Evolutionary conservation across 2,329 filamentous ascomycete species (phyloP).

Genomic region (Thelonectria discophora): DNA sequence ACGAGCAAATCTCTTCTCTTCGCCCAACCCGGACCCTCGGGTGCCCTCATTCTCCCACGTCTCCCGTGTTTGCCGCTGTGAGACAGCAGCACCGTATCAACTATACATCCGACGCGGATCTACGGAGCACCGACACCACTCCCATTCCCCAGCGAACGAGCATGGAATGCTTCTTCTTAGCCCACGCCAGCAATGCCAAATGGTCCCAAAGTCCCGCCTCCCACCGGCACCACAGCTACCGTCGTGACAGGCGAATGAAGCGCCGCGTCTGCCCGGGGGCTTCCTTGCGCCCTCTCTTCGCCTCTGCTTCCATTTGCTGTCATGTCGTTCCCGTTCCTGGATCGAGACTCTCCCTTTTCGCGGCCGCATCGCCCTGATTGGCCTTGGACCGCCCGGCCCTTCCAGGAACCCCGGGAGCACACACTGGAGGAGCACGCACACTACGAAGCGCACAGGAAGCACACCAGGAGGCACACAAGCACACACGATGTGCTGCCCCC

Average conservation of each 20-base stretch:
- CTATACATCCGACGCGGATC: not conserved
- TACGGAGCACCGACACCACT: slow-evolving; percentile 3
- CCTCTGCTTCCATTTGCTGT: slow-evolving; percentile 18
- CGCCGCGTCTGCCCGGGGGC: slow-evolving; percentile 5
- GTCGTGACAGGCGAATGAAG: slow-evolving; percentile 7
- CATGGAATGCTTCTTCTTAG: slow-evolving; percentile 13
- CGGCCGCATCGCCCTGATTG: slow-evolving; percentile 37
- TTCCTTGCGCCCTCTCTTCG: slow-evolving; percentile 1
- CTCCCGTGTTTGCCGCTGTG: not conserved
- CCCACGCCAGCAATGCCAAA: slow-evolving; percentile 16
- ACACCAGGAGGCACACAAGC: too few species aligned
- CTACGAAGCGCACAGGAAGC: not conserved
- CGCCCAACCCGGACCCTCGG: too few species aligned
- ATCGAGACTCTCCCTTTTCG: slow-evolving; percentile 2
- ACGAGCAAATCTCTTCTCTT: too few species aligned
- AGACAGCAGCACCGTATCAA: not conserved
- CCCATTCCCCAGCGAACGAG: slow-evolving; percentile 6
- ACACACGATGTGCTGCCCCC: too few species aligned
- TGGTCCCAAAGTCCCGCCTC: not conserved
- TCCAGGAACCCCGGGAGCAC: too few species aligned
- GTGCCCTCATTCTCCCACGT: too few species aligned
- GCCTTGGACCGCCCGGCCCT: slow-evolving; percentile 5
- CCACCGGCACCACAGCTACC: slow-evolving; percentile 11
- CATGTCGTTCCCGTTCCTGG: slow-evolving; percentile 24
- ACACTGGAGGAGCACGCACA: not conserved